Evolutionary conservation across 352 stramenopile species (phyloP).

Genomic region (Lagenidium sp.): DNA sequence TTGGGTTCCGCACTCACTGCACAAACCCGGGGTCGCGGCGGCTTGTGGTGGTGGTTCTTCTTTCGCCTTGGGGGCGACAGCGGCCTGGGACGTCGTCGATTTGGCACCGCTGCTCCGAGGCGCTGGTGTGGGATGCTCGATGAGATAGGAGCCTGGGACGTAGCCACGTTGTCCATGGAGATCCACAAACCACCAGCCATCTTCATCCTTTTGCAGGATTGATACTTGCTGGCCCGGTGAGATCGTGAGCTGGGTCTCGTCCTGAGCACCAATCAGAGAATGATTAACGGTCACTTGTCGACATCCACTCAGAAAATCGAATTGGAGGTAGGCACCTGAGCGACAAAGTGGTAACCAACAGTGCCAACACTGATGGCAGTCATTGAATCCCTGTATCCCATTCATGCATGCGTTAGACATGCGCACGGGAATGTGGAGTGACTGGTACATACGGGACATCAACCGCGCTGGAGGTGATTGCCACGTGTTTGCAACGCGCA

Average conservation of each 20-base stretch:
- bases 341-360: slow-evolving; percentile 65
- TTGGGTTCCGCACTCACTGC: slow-evolving; percentile 57
- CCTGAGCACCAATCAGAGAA: too few species aligned
- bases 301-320: too few species aligned
- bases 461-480: slow-evolving; percentile 45
- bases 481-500: slow-evolving; percentile 66
- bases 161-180: slow-evolving; percentile 60
- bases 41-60: slow-evolving; percentile 17
- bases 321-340: slow-evolving; percentile 25
- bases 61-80: slow-evolving; percentile 3
- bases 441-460: slow-evolving; percentile 29
- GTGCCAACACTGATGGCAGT: slow-evolving; percentile 37
- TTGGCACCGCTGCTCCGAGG: slow-evolving; percentile 1
- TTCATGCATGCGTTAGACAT: too few species aligned
- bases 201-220: slow-evolving; percentile 80
- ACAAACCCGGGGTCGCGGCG: slow-evolving; percentile 36
- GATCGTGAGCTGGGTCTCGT: slow-evolving; percentile 81
- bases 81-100: neutral
- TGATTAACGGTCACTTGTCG: too few species aligned
- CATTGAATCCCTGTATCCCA: too few species aligned
- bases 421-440: neutral
- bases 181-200: slow-evolving; percentile 81
- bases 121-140: slow-evolving; percentile 38
- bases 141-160: slow-evolving; percentile 75
- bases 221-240: slow-evolving; percentile 62